Evolutionary conservation across 768 basidiomycete species (phyloP), one percentile per base, ranked within the genome.

Genomic region (Gymnopilus junonius): DNA sequence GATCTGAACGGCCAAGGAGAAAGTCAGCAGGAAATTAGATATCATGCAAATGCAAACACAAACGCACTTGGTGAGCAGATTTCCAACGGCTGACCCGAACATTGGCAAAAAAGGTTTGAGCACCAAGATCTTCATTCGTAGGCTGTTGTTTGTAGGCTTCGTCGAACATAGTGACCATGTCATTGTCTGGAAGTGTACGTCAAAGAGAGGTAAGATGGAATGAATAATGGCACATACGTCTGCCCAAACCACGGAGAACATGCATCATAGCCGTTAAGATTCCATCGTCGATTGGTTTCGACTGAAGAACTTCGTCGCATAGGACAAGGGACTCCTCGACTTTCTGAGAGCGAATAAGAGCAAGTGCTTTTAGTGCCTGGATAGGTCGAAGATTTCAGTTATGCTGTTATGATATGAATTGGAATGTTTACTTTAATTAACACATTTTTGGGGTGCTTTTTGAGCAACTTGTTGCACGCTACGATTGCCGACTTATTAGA

Each of bases 401-500:
- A 53, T 50, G 42, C 48, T 39, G 55, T 34, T n/a, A 23, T 5
- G 39, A 32, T 23, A 35, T 32, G 37, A 60, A n/a, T 4, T 12
- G n/a, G 46, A n/a, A 17, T 6, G 21, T 71, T 39, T 61, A 86
- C 93, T 83, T 92, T 93, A 71, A 92, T 75, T 32, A 93, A 79
- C 43, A 85, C 80, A 74, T 86, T 90, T 73, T 84, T 87, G 27
- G 91, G 90, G 68, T 93, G 85, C 78, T 94, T 95, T 77, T 94
- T 95, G 67, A 95, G 83, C 29, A 95, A 74, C 76, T 95, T 95
- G 75, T 93, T 94, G 78, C 93, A 94, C 8, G 88, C 82, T 40
- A 93, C 87, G 58, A 95, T 84, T 20, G 94, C 93, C 39, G 91
- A 88, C 79, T 95, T 95, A 80, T 91, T 92, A 14, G 92, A 92